phyloP scores from a whole-genome alignment of 1,284 basidiomycete species.

The Grifola frondosa region DNA sequence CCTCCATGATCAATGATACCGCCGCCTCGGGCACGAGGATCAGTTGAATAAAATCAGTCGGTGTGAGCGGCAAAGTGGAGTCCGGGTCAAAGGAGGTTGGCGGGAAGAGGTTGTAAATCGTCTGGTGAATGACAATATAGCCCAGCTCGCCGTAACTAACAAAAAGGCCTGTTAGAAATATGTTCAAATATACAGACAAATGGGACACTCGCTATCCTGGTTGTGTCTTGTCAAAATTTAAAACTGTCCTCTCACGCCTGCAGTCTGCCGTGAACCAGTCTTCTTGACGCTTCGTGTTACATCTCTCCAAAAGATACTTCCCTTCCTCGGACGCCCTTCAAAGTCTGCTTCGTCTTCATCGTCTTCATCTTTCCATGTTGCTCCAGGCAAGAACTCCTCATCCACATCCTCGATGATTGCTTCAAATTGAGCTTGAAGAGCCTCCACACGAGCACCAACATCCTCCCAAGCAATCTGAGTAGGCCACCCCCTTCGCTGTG shows the following conservation, averaged over 20 bases:
- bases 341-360: too few species aligned
- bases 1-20: slow-evolving; percentile 68
- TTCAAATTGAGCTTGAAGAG: slow-evolving; percentile 45
- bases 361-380: slow-evolving; percentile 16
- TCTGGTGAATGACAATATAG: slow-evolving; percentile 73
- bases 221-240: slow-evolving; percentile 72
- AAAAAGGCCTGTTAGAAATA: slow-evolving; percentile 2
- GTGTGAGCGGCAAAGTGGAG: slow-evolving; percentile 58
- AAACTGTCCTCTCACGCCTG: slow-evolving; percentile 70
- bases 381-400: slow-evolving; percentile 30
- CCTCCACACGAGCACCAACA: slow-evolving; percentile 51
- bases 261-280: slow-evolving; percentile 62
- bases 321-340: slow-evolving; percentile 40
- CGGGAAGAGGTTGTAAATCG: slow-evolving; percentile 72
- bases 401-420: slow-evolving; percentile 50
- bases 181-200: too few species aligned
- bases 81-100: slow-evolving; percentile 51
- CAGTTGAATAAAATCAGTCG: slow-evolving; percentile 68
- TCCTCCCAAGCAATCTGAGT: slow-evolving; percentile 61
- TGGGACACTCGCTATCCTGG: slow-evolving; percentile 80
- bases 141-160: slow-evolving; percentile 80
- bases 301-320: slow-evolving; percentile 68
- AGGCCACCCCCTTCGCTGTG: slow-evolving; percentile 71
- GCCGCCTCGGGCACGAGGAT: slow-evolving; percentile 77
- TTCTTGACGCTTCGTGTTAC: slow-evolving; percentile 57